A percentile compares a stretch with the other conserved stretches of the same genome.
phyloP scores from a whole-genome alignment of 129 eudicot genomes.

The Oenanthe sinensis region DNA sequence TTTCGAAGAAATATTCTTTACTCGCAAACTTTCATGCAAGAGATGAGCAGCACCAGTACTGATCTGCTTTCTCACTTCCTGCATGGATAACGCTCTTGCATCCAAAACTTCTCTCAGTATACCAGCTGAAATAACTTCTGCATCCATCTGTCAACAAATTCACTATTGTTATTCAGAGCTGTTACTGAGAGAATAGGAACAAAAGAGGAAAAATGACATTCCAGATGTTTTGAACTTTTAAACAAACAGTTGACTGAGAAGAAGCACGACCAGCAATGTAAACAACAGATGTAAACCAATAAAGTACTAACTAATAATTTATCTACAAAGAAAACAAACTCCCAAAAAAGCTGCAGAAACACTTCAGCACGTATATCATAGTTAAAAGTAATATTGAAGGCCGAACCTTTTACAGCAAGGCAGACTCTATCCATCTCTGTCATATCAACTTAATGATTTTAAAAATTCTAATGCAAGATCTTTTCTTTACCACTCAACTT shows the following conservation, averaged over 20 bases:
- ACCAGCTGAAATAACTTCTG: slow-evolving; percentile 82
- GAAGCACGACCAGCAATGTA: not conserved
- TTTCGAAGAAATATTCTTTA: slow-evolving; percentile 50
- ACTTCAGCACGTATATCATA: not conserved
- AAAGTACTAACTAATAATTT: not conserved
- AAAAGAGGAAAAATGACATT: not conserved
- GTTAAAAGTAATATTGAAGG: not conserved
- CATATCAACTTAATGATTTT: not conserved
- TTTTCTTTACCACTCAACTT: not conserved
- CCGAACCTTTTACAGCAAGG: not conserved
- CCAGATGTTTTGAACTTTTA: not conserved
- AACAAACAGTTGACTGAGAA: not conserved
- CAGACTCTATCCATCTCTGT: not conserved
- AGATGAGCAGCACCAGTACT: slow-evolving; percentile 71
- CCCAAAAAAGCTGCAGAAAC: not conserved
- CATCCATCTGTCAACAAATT: slow-evolving; percentile 69
- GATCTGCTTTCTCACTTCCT: slow-evolving; percentile 54
- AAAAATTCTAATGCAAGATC: not conserved
- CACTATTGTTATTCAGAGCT: not conserved
- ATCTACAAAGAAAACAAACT: not conserved
- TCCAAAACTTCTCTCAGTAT: slow-evolving; percentile 66
- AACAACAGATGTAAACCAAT: not conserved
- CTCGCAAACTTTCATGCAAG: slow-evolving; percentile 68
- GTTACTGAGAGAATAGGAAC: not conserved
- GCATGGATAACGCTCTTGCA: slow-evolving; percentile 50